These are phyloP conservation scores for Brassica balearica DNA, from an alignment of 441 rosid genomes.

Conservation along the genomic window DNA sequence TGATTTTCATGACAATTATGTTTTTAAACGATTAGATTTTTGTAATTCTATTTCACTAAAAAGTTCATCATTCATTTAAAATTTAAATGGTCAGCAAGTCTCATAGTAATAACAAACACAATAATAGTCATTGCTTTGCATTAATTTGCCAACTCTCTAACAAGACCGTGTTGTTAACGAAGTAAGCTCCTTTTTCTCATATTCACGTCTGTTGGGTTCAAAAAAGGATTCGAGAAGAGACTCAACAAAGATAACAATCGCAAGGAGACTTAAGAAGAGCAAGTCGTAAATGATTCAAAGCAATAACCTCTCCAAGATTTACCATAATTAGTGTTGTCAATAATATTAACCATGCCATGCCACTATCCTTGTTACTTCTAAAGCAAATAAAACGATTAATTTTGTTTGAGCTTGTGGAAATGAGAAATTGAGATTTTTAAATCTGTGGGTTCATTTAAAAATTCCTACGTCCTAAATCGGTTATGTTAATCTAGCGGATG, in stretches of 20 bases:
- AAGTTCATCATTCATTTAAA: too few species aligned
- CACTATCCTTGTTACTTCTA: not conserved
- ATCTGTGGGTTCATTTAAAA: not conserved
- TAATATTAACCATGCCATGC: not conserved
- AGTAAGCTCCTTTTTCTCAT: conserved; percentile 44
- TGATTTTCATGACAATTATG: too few species aligned
- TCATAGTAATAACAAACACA: too few species aligned
- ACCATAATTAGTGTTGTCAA: not conserved
- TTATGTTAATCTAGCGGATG: conserved; percentile 50
- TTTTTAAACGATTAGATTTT: too few species aligned
- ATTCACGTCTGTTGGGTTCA: conserved; percentile 7
- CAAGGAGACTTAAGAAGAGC: conserved; percentile 25
- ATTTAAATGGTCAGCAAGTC: too few species aligned
- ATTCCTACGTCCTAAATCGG: not conserved
- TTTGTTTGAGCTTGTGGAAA: not conserved
- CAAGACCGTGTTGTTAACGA: too few species aligned
- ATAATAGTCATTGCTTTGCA: too few species aligned
- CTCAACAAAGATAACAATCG: conserved; percentile 17
- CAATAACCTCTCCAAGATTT: conserved; percentile 2
- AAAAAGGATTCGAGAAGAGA: conserved; percentile 10
- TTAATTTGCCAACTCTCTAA: too few species aligned
- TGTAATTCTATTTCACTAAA: too few species aligned
- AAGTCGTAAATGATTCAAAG: conserved; percentile 9
- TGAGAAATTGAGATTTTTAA: not conserved
- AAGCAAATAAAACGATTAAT: not conserved